Percentiles rank a stretch among this genome's conserved stretches.
Evolutionary conservation across 495 filamentous ascomycete genomes (phyloP).

Genomic region (Podospora tetraspora): DNA sequence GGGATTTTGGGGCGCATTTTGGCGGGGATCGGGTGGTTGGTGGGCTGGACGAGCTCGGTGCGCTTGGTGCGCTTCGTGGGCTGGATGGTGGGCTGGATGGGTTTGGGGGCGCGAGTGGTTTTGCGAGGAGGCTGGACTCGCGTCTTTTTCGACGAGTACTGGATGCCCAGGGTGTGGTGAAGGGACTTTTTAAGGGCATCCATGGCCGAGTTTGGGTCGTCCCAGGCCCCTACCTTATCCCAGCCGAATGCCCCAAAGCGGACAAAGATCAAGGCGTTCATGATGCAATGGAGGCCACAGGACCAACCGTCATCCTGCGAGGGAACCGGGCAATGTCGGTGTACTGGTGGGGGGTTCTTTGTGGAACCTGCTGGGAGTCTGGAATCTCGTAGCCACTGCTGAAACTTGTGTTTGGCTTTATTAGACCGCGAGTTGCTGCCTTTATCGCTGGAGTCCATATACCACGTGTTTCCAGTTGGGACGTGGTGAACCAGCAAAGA

Average conservation of each 20-base stretch:
- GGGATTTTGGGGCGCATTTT: background rate
- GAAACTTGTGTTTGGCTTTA: no score
- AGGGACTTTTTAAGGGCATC: background rate
- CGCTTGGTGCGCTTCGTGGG: no score
- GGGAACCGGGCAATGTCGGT: background rate
- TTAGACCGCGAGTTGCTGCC: background rate
- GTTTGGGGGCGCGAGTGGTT: no score
- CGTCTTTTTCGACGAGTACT: background rate
- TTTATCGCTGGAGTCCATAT: background rate
- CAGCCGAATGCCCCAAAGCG: conserved; percentile 17
- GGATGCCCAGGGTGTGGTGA: background rate
- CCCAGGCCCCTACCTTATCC: conserved; percentile 4
- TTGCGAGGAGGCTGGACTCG: background rate
- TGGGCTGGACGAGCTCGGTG: no score
- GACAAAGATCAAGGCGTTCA: conserved; percentile 16
- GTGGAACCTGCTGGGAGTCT: background rate
- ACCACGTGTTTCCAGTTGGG: background rate
- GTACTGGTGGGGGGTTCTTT: background rate
- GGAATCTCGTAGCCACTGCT: background rate
- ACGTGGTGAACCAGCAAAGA: background rate
- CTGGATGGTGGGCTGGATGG: no score
- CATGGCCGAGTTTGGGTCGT: background rate
- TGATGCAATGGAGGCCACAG: conserved; percentile 18
- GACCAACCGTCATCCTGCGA: conserved; percentile 6
- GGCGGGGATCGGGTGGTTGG: background rate